Percentiles rank a stretch among this genome's conserved stretches.
Evolutionary conservation across 495 filamentous ascomycete genomes (phyloP).

Genomic region (Podospora conica): DNA sequence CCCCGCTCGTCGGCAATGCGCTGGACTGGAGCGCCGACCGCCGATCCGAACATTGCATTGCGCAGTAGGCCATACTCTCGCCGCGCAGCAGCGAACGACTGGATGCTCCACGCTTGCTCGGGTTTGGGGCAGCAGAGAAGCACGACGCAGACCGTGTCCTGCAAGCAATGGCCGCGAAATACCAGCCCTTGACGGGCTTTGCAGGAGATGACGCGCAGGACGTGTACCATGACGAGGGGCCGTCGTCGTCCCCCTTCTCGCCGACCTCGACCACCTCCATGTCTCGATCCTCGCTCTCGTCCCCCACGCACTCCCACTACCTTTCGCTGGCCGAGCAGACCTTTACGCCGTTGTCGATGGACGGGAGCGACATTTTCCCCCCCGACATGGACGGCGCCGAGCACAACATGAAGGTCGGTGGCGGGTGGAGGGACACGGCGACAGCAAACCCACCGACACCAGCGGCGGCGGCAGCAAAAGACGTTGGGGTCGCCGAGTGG

Average conservation of each 20-base stretch:
- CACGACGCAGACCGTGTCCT: neutral
- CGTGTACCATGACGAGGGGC: neutral
- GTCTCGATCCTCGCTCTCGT: slow-evolving; percentile 17
- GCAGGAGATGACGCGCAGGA: slow-evolving; percentile 7
- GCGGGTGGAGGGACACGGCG: neutral
- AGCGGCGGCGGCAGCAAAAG: slow-evolving; percentile 2
- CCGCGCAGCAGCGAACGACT: neutral
- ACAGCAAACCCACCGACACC: slow-evolving; percentile 5
- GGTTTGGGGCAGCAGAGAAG: neutral
- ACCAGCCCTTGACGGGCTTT: slow-evolving; percentile 3
- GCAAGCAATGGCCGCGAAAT: slow-evolving; percentile 8
- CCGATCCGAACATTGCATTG: neutral
- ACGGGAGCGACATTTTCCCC: slow-evolving; percentile 25
- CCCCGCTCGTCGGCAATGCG: neutral
- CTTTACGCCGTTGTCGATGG: slow-evolving; percentile 43
- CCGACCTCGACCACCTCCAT: slow-evolving; percentile 15
- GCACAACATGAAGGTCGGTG: neutral
- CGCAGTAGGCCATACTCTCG: neutral
- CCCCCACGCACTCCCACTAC: slow-evolving; percentile 21
- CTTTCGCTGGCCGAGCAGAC: slow-evolving; percentile 31
- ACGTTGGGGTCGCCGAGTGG: neutral
- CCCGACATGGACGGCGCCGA: slow-evolving; percentile 16
- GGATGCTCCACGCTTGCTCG: neutral
- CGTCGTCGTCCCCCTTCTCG: slow-evolving; percentile 13
- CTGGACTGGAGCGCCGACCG: neutral